Evolutionary conservation across 192 early-diverging fungal genomes (phyloP), one percentile per base, ranked within the genome.

Genomic region (Pilaira anomala): DNA sequence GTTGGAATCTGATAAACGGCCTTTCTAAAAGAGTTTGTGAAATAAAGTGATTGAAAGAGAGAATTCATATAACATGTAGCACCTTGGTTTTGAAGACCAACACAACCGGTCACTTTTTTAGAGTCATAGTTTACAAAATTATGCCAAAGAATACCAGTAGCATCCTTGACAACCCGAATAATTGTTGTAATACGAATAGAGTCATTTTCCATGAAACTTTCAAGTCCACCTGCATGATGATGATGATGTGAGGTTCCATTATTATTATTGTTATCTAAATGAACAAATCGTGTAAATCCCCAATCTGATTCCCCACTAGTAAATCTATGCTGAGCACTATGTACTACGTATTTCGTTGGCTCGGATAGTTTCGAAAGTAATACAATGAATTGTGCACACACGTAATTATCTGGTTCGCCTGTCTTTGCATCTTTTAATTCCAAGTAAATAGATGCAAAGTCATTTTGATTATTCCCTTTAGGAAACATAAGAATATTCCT

Each of bases 1-100:
- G 93, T 96, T 7, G 96, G 96, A 50, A 99, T 96, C 68, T 91
- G 85, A 69, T 91, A 99, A 3, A 91, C 89, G 6, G 93, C 89
- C 67, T 88, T 92, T 59, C 97, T 87, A 73, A 99, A 97, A 66
- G 90, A 88, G 69, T 87, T 96, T 13, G 94, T 97, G 67, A 91
- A 97, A 66, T 91, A 98, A 29, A 98, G 79, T 21, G 92, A 94
- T 69, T 99, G 97, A 39, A 99, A 81, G 18, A 98, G 78, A 52
- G 95, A 96, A 80, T 98, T 99, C 94, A 99, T 95, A 73, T 99
- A 99, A 78, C 97, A 95, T 0, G 97, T 99, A 1, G 95, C 94
- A 16, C 95, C 97, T 74, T 98, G 96, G 73, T 99, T 99, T 65
- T 90, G 91, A 57, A 99, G 76, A 1, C 95, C 97, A 24, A 98